Evolutionary conservation across 352 stramenopile genomes (phyloP), one percentile per base, ranked within the genome.

Genomic region (Phytopythium mirpurense): DNA sequence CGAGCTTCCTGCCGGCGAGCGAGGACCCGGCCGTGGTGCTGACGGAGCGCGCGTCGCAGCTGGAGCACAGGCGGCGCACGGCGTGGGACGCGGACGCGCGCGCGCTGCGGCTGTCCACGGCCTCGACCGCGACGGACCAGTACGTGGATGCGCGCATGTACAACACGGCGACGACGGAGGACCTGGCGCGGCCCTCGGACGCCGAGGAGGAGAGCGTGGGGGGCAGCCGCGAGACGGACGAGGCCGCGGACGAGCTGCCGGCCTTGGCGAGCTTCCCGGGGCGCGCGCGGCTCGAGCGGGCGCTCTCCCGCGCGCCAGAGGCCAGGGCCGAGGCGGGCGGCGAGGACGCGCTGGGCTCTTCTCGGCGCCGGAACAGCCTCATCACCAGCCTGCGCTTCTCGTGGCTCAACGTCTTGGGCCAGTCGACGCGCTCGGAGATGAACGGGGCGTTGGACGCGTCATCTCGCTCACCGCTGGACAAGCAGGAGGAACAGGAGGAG

Each of bases 331-430:
- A 41, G 7, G 14, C 0, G 10, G 27, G 21, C 16, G n/a, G 29
- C 10, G 47, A 44, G 12, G 47, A 44, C 19, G 3, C 21, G n/a
- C 8, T 32, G 1, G 47, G 46, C 54, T 51, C 57, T 19, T 37
- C 55, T 16, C 48, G 60, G 26, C 60, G 41, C 3, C 70, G 68
- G 4, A 70, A 65, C 53, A 83, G 66, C 42, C 50, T 81, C 11
- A 72, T 78, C 36, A 67, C 81, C 14, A 59, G 48, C 14, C 64
- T 78, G 34, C 74, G 74, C 9, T 87, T 82, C 42, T 82, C 78
- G 41, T 92, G 78, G 81, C 70, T 78, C 37, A 80, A 78, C 29
- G 65, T 78, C 35, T 29, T 77, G 24, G 72, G 72, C n/a, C 64
- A 72, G 36, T 78, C 74, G 11, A 74, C 71, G 2, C 70, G 66